A percentile compares a stretch with the other conserved stretches of the same genome.
Conservation (phyloP, 371 early-diverging fungal genomes). For the Mortierella sp. region DNA sequence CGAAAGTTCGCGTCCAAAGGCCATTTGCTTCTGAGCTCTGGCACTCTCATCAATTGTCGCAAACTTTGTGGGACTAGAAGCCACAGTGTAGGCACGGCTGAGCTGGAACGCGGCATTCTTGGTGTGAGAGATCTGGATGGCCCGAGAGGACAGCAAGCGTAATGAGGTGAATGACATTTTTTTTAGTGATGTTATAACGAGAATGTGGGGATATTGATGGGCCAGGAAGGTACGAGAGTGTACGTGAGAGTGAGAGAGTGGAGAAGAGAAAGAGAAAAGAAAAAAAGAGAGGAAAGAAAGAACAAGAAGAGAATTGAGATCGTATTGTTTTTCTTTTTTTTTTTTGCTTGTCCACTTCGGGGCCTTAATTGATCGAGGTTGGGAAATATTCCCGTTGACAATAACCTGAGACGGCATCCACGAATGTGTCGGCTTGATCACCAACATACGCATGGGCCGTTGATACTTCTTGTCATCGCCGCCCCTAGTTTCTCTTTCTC, state of each 20-base stretch:
- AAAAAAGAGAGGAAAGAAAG: neutral
- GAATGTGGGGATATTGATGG: neutral
- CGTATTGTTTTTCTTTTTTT: neutral
- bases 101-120: constrained; percentile 59
- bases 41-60: constrained; percentile 64
- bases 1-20: constrained; percentile 58
- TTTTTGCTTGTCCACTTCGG: constrained; percentile 7
- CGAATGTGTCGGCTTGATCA: neutral
- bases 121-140: constrained; percentile 60
- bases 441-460: neutral
- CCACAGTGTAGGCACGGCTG: constrained; percentile 62
- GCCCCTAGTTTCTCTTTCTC: neutral
- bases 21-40: constrained; percentile 44
- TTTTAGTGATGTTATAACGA: neutral
- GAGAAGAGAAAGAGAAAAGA: neutral
- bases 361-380: constrained; percentile 8
- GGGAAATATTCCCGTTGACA: neutral
- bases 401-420: neutral
- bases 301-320: constrained; percentile 1
- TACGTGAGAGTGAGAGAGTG: neutral
- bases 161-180: constrained; percentile 46
- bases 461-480: neutral
- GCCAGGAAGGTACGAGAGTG: constrained; percentile 3
- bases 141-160: constrained; percentile 37
- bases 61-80: constrained; percentile 61